phyloP scores from a whole-genome alignment of 2,329 filamentous ascomycete species.

The Pleomassaria siparia region DNA sequence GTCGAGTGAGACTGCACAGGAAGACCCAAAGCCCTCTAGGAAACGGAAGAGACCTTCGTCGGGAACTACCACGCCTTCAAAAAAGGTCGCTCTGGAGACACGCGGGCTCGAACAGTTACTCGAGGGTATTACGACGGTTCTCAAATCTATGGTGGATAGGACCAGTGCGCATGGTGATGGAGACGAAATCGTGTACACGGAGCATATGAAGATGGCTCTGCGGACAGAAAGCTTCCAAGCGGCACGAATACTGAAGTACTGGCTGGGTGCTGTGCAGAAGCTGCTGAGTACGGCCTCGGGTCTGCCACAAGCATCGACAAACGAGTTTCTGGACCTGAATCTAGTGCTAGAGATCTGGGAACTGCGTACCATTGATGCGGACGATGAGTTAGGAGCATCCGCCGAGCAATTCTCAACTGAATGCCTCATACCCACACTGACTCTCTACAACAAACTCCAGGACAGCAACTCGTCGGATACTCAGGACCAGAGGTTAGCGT shows the following conservation, averaged over 20 bases:
- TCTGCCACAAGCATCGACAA: background rate
- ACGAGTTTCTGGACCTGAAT: slow-evolving; percentile 22
- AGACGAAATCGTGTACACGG: slow-evolving; percentile 27
- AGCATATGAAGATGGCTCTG: slow-evolving; percentile 41
- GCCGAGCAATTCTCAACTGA: slow-evolving; percentile 41
- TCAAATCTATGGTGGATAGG: slow-evolving; percentile 23
- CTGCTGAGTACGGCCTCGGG: slow-evolving; percentile 7
- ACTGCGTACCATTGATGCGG: slow-evolving; percentile 27
- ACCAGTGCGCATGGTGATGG: slow-evolving; percentile 10
- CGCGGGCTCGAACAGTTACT: slow-evolving; percentile 25
- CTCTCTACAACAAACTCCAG: slow-evolving; percentile 24
- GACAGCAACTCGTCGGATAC: background rate
- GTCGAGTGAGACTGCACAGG: slow-evolving; percentile 29
- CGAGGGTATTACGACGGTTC: slow-evolving; percentile 9
- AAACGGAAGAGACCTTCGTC: slow-evolving; percentile 39
- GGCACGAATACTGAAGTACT: slow-evolving; percentile 38
- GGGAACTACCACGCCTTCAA: slow-evolving; percentile 17
- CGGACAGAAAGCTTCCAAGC: slow-evolving; percentile 38
- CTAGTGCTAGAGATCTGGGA: slow-evolving; percentile 38
- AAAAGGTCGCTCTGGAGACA: slow-evolving; percentile 14
- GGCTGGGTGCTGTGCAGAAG: slow-evolving; percentile 31
- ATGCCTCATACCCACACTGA: slow-evolving; percentile 37
- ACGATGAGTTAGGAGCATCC: slow-evolving; percentile 31
- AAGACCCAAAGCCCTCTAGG: slow-evolving; percentile 29
- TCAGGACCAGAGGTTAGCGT: background rate